phyloP scores from a whole-genome alignment of 75 land plant genomes.

The Larix kaempferi region DNA sequence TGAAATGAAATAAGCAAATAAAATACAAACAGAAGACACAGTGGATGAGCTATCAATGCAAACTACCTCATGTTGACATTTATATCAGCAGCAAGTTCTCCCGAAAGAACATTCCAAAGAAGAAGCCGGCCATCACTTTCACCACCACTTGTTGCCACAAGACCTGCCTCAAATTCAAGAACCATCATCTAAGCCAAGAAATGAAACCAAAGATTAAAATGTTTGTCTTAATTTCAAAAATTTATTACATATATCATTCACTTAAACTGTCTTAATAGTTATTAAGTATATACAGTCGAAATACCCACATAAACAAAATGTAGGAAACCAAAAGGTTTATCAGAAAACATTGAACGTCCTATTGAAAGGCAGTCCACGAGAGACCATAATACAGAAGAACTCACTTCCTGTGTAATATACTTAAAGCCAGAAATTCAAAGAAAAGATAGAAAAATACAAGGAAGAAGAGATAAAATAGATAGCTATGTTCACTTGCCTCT shows the following conservation, averaged over 20 bases:
- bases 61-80: conserved; percentile 33
- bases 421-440: no score
- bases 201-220: neutral
- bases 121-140: conserved; percentile 39
- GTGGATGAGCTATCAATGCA: neutral
- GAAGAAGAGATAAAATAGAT: no score
- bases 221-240: neutral
- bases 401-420: no score
- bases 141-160: conserved; percentile 48
- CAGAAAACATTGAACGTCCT: no score
- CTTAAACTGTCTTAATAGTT: neutral
- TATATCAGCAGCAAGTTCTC: conserved; percentile 40
- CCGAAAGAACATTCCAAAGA: conserved; percentile 41
- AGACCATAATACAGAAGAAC: no score
- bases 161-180: conserved; percentile 23
- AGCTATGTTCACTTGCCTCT: no score
- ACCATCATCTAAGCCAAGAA: conserved; percentile 2
- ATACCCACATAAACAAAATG: no score
- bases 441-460: no score
- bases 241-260: neutral
- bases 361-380: no score
- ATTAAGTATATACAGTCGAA: no score
- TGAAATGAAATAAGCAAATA: neutral
- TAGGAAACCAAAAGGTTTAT: no score
- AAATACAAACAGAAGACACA: neutral